Percentiles rank a stretch among this genome's conserved stretches.
These are phyloP conservation scores for Fusarium nodosum DNA, from an alignment of 2,329 filamentous ascomycete genomes.

Conservation along the genomic window DNA sequence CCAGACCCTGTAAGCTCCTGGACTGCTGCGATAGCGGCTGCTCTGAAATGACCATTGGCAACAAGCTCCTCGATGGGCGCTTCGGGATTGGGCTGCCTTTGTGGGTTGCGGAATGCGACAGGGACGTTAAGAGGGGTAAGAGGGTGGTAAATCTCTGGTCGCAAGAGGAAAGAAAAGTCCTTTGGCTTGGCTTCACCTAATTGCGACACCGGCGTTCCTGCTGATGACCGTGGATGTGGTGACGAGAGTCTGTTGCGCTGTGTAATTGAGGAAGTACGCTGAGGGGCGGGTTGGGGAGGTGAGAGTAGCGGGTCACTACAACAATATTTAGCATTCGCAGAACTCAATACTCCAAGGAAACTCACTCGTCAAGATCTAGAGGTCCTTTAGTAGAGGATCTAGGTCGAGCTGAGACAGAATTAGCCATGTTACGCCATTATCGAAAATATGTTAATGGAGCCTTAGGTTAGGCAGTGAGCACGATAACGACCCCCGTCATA, in stretches of 20 bases:
- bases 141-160: conserved; percentile 85
- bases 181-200: conserved; percentile 60
- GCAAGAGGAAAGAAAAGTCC: conserved; percentile 85
- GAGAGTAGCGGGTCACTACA: conserved; percentile 50
- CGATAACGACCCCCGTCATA: conserved; percentile 10
- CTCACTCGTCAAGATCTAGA: conserved; percentile 81
- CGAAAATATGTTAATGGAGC: not conserved
- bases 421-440: conserved; percentile 16
- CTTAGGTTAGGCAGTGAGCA: not conserved
- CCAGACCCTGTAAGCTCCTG: conserved; percentile 69
- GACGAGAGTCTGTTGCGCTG: conserved; percentile 47
- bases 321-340: conserved; percentile 9
- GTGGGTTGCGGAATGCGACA: conserved; percentile 76
- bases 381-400: conserved; percentile 82
- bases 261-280: conserved; percentile 24
- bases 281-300: conserved; percentile 50
- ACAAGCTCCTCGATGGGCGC: conserved; percentile 78
- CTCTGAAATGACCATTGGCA: conserved; percentile 80
- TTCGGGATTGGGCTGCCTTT: conserved; percentile 72
- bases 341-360: conserved; percentile 5
- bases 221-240: conserved; percentile 44
- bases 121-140: conserved; percentile 74
- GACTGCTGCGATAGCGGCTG: conserved; percentile 77
- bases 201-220: conserved; percentile 50
- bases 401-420: conserved; percentile 64